Base-by-base conservation (phyloP, 345 rosid species). In the Psidium guajava region DNA sequence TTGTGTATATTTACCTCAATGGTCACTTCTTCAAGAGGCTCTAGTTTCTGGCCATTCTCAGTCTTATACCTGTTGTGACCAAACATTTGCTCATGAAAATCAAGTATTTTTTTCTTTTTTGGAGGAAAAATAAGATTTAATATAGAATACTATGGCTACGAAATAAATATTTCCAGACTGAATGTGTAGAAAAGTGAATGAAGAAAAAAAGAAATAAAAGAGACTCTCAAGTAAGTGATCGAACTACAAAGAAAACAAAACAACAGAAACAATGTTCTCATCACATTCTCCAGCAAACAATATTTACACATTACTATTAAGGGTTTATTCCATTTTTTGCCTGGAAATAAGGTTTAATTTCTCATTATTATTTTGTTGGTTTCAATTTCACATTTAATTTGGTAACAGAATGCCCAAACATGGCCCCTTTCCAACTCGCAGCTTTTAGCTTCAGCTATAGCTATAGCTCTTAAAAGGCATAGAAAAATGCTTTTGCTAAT, bases 21-120 rank as follows among this genome's bases (percentile, higher is more conserved):
- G 50, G 95, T 95, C 86, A 94, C 98, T 92, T 97, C 99, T 93
- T 97, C 99, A 77, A 97, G 92, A 83, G 99, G 99, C 89, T 97
- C 99, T 81, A 96, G 95, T 92, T 89, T 95, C 92, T 88, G 88
- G 56, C 92, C 89, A 3, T 88, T 89, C 85, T 92, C 97, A 87
- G 90, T 89, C 92, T 93, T 95, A 86, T 97, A 97, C 99, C 99
- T 97, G 90, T 61, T 24, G 14, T 83, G 55, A 82, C 49, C 32
- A 82, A 40, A 61, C 25, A 47, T 69, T 82, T 59, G 59, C 55
- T n/a, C 32, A 11, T 28, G 80, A 49, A 36, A 58, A 40, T 81
- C 18, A 27, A 40, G 21, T 61, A 40, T 69, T 36, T 15, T 14
- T 32, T 24, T 25, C 4, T 2, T n/a, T 69, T 69, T 16, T 4